phyloP scores from a whole-genome alignment of 345 rosid genomes.

The Citrus unshiu region DNA sequence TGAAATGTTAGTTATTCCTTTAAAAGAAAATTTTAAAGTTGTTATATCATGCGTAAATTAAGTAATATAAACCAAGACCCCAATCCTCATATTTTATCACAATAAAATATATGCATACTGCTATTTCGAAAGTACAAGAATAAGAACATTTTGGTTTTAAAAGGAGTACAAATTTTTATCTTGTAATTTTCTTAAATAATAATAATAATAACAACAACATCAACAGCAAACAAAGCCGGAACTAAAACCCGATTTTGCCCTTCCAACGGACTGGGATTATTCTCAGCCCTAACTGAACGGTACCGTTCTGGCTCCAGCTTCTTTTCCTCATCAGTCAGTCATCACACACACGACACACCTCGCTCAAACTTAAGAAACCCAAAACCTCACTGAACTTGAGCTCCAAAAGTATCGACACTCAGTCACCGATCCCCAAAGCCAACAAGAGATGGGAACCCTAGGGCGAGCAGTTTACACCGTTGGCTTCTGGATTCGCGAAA shows the following conservation, averaged over 20 bases:
- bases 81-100: too few species aligned
- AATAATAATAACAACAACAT: not conserved
- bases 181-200: not conserved
- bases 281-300: slow-evolving; percentile 24
- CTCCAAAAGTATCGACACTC: not conserved
- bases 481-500: slow-evolving; percentile 96
- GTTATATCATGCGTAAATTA: too few species aligned
- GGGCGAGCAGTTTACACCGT: slow-evolving; percentile 84
- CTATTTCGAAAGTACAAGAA: too few species aligned
- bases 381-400: not conserved
- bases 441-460: slow-evolving; percentile 66
- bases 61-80: too few species aligned
- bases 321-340: not conserved
- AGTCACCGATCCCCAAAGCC: slow-evolving; percentile 7
- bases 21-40: too few species aligned
- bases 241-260: slow-evolving; percentile 14
- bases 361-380: slow-evolving; percentile 1
- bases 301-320: not conserved
- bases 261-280: not conserved
- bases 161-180: too few species aligned
- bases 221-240: not conserved
- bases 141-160: too few species aligned
- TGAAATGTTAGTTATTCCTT: too few species aligned
- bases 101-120: too few species aligned
- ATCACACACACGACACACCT: not conserved